Base-by-base conservation (phyloP, 164 flowering plant species). In the Annona squamosa region DNA sequence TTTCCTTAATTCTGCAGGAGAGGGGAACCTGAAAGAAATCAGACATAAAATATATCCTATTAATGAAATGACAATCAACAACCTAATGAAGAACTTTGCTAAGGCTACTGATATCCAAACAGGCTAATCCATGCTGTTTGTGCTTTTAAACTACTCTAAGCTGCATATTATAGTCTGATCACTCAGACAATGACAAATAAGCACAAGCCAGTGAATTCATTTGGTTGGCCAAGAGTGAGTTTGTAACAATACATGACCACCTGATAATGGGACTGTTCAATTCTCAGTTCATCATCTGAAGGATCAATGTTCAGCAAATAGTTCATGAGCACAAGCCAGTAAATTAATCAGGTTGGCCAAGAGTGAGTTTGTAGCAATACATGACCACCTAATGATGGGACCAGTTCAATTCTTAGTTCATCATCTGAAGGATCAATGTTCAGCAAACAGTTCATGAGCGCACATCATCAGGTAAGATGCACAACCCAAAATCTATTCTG, bases 1-100 rank as follows among this genome's bases (percentile, higher is more conserved):
- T 73, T 77, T 86, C 80, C 98, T 90, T 71, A 88, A 70, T 63
- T 90, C 86, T 61, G 46, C 72, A 68, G 97, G 81, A 80, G 93
- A 82, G 63, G 86, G 74, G 64, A 85, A 82, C 83, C 98, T 93
- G 86, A 78, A 81, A 75, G 13, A 59, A 69, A 74, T 63, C 63
- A 75, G 61, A 7, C 46, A 12, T n/a, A 70, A 10, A 41, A 18
- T 45, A 68, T 45, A 68, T 46, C 44, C 16, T 68, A 46, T n/a
- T 17, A 68, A 45, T 26, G 37, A 68, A 46, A 68, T 7, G 46
- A 7, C 9, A 68, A 66, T 41, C 67, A 9, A 12, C 1, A 52
- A 3, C 59, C 59, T 52, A 52, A 52, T 1, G 59, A 52, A 52
- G 59, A 52, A 16, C 1, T 52, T 52, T 6, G 59, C 9, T 2